Base-by-base conservation (phyloP, 208 protist species). In the Lotmaria passim region DNA sequence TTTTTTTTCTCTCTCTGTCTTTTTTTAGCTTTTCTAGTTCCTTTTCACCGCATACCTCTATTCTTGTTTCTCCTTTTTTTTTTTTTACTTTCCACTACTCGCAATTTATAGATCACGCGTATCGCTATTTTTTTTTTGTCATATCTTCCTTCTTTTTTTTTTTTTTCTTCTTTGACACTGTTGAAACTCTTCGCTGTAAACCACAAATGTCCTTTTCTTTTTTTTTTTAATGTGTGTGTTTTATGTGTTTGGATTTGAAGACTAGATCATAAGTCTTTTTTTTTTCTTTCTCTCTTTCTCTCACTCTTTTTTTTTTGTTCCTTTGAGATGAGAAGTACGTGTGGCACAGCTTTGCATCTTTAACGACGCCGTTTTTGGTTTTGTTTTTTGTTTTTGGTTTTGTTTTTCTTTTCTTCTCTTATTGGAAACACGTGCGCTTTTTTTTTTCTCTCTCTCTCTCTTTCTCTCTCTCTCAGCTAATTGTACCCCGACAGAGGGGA, bases 381-480 rank as follows among this genome's bases (percentile, higher is more conserved):
- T 41, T 34, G 1, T 24, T 28, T 26, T 41, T 59, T 44, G 24
- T 59, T 6, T 41, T 6, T 59, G 4, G 41, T 6, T 59, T 2
- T 24, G 1, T 59, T 39, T 61, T 26, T 28, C 10, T 17, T 12
- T 41, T 17, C 41, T 17, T 23, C 11, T 11, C 19, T 47, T 17
- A 10, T 44, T 26, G 15, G 2, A 2, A 10, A 4, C n/a, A 39
- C 7, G 14, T 51, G 7, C 14, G 30, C 12, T 48, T 41, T 7
- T 53, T 23, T n/a, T 1, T 38, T 4, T 33, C 30, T 19, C 38
- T 14, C n/a, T 30, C n/a, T 30, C n/a, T 30, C 6, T 3, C 17
- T 23, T 26, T 46, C 43, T 62, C 28, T 61, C 36, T 24, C 57
- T n/a, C n/a, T n/a, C n/a, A n/a, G 26, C 44, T 41, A 48, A 33